These are phyloP conservation scores for Penicillium sp. DNA, from an alignment of 2,329 filamentous ascomycete genomes.

Conservation along the genomic window DNA sequence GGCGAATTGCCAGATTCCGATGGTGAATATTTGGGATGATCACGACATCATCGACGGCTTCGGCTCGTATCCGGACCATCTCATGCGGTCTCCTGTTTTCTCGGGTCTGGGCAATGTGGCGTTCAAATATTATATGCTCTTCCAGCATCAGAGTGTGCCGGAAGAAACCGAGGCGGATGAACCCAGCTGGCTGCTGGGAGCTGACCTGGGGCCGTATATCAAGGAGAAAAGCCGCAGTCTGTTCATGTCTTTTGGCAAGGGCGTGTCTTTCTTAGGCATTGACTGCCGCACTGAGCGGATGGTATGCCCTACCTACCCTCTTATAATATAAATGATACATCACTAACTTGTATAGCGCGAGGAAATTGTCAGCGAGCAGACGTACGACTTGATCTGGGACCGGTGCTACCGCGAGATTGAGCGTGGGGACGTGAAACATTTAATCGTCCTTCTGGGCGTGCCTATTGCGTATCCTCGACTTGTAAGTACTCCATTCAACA, in stretches of 20 bases:
- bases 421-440: constrained; percentile 80
- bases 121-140: constrained; percentile 98
- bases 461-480: constrained; percentile 76
- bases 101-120: constrained; percentile 84
- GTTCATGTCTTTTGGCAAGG: constrained; percentile 77
- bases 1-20: constrained; percentile 89
- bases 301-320: constrained; percentile 34
- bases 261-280: constrained; percentile 76
- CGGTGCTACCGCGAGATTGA: constrained; percentile 77
- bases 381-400: constrained; percentile 83
- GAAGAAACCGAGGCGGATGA: constrained; percentile 79
- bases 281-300: constrained; percentile 90
- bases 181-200: constrained; percentile 85
- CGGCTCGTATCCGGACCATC: constrained; percentile 85
- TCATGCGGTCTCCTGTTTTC: constrained; percentile 89
- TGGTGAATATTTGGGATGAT: constrained; percentile 98
- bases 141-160: constrained; percentile 87
- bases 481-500: constrained; percentile 46
- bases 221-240: constrained; percentile 77
- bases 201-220: constrained; percentile 82
- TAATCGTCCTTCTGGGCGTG: constrained; percentile 82
- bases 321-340: too few species aligned
- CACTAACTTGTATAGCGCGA: constrained; percentile 51
- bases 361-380: constrained; percentile 73
- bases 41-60: constrained; percentile 90